Conservation (phyloP, 1,284 basidiomycete species). For the Anthracocystis setariae region DNA sequence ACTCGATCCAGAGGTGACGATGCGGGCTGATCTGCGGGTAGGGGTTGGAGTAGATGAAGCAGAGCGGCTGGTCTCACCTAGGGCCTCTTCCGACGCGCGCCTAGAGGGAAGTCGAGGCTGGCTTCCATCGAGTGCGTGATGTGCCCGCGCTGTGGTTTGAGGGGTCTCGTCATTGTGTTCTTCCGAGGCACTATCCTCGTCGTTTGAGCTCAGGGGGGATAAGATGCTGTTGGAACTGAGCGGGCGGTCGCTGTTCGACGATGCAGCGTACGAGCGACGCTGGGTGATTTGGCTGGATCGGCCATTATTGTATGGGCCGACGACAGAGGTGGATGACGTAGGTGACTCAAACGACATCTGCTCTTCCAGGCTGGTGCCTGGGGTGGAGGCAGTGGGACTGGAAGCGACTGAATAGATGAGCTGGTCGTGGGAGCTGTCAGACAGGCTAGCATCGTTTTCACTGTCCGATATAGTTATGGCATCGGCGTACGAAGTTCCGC, state of each 20-base stretch:
- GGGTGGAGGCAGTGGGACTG: neutral
- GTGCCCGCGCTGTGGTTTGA: constrained; percentile 2
- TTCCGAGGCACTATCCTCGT: constrained; percentile 21
- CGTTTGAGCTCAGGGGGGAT: constrained; percentile 30
- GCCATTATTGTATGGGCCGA: constrained; percentile 9
- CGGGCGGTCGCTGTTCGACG: constrained; percentile 22
- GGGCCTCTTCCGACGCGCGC: constrained; percentile 7
- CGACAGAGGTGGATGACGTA: constrained; percentile 1
- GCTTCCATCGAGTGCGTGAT: neutral
- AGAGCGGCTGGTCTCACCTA: constrained; percentile 2
- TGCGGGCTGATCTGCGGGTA: constrained; percentile 42
- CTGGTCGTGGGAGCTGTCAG: constrained; percentile 5
- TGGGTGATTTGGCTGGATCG: constrained; percentile 10
- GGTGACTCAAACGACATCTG: neutral
- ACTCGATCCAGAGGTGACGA: constrained; percentile 41
- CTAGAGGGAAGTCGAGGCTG: neutral
- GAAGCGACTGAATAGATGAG: neutral
- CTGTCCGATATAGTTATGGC: constrained; percentile 27
- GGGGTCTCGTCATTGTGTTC: constrained; percentile 1
- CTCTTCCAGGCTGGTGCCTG: neutral
- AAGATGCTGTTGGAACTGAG: constrained; percentile 25
- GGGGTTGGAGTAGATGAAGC: constrained; percentile 21
- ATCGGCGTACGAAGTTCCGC: constrained; percentile 7
- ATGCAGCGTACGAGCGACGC: constrained; percentile 31
- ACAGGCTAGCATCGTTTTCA: constrained; percentile 8